Percentiles rank a stretch among this genome's conserved stretches.
phyloP scores from a whole-genome alignment of 2,329 filamentous ascomycete species.

The Hawksworthiomyces lignivorus region DNA sequence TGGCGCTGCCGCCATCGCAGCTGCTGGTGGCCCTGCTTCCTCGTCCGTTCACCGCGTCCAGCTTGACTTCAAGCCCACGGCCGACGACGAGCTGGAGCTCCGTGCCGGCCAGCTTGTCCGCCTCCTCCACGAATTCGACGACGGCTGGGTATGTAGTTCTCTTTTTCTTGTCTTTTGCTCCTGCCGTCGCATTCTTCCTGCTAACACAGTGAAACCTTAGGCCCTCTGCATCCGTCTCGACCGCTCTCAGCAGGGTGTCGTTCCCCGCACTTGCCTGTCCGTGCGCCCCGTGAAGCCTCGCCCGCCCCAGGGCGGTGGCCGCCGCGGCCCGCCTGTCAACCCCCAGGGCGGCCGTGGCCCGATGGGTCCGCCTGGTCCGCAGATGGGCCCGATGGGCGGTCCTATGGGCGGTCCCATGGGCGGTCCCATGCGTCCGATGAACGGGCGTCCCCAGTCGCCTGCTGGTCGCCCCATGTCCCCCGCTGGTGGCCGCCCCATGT shows the following conservation, averaged over 20 bases:
- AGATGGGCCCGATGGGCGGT: conserved; percentile 21
- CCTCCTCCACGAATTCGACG: conserved; percentile 91
- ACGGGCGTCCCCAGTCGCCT: conserved; percentile 10
- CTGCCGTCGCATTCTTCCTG: neutral
- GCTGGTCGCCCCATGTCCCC: no score
- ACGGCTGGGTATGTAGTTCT: conserved; percentile 75
- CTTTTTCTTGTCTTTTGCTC: neutral
- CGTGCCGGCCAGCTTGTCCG: conserved; percentile 76
- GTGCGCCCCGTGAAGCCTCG: conserved; percentile 86
- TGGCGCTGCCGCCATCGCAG: conserved; percentile 53
- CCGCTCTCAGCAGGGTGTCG: conserved; percentile 85
- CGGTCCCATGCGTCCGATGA: conserved; percentile 22
- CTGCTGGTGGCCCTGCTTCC: conserved; percentile 50
- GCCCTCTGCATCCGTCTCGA: conserved; percentile 88
- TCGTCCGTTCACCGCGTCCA: conserved; percentile 82
- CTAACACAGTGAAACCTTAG: conserved; percentile 34
- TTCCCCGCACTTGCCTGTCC: conserved; percentile 87
- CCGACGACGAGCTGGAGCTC: conserved; percentile 85
- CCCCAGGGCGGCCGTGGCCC: conserved; percentile 26
- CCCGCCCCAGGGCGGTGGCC: conserved; percentile 36
- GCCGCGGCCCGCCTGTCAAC: conserved; percentile 47
- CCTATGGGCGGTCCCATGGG: conserved; percentile 3
- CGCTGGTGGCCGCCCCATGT: no score
- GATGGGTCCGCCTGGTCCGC: conserved; percentile 5
- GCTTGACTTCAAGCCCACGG: conserved; percentile 85